Percentiles rank a stretch among this genome's conserved stretches.
These are phyloP conservation scores for Litsea cubeba DNA, from an alignment of 164 flowering plant genomes.

Conservation along the genomic window DNA sequence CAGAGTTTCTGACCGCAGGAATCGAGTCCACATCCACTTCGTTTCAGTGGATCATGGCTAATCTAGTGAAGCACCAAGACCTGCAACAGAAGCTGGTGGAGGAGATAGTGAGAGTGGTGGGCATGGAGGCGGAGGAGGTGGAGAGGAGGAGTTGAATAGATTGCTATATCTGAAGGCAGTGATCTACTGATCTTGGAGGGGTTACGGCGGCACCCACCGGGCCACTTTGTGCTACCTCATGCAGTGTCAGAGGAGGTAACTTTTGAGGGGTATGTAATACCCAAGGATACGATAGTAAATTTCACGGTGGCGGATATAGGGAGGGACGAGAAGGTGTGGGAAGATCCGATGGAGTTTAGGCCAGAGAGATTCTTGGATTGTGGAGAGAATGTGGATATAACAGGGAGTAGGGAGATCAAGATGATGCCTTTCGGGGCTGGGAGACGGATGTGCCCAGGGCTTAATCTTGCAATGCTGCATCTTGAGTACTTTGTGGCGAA, in stretches of 20 bases:
- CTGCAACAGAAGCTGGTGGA: slow-evolving; percentile 1
- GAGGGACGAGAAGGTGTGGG: slow-evolving; percentile 19
- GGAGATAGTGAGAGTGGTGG: slow-evolving; percentile 3
- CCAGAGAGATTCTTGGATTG: slow-evolving; percentile 40
- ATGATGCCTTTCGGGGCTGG: slow-evolving; percentile 56
- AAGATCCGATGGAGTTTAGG: slow-evolving; percentile 34
- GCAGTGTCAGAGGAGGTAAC: slow-evolving; percentile 22
- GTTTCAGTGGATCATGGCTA: slow-evolving; percentile 34
- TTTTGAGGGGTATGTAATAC: slow-evolving; percentile 27
- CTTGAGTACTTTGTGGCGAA: slow-evolving; percentile 29
- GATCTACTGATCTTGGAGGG: slow-evolving; percentile 13
- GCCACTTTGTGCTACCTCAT: slow-evolving; percentile 16
- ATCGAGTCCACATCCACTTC: slow-evolving; percentile 30
- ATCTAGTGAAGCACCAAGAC: slow-evolving; percentile 20
- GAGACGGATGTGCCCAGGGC: slow-evolving; percentile 30
- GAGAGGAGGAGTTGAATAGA: slow-evolving; percentile 16
- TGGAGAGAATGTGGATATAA: slow-evolving; percentile 20
- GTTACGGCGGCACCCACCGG: slow-evolving; percentile 15
- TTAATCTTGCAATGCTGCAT: slow-evolving; percentile 21
- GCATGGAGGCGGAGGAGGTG: slow-evolving; percentile 7
- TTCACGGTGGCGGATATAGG: slow-evolving; percentile 34
- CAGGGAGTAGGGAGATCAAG: slow-evolving; percentile 39
- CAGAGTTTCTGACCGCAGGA: slow-evolving; percentile 33
- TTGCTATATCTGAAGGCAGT: slow-evolving; percentile 15
- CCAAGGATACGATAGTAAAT: slow-evolving; percentile 23